phyloP scores from a whole-genome alignment of 306 rosid species.

The Cucumis hystrix region DNA sequence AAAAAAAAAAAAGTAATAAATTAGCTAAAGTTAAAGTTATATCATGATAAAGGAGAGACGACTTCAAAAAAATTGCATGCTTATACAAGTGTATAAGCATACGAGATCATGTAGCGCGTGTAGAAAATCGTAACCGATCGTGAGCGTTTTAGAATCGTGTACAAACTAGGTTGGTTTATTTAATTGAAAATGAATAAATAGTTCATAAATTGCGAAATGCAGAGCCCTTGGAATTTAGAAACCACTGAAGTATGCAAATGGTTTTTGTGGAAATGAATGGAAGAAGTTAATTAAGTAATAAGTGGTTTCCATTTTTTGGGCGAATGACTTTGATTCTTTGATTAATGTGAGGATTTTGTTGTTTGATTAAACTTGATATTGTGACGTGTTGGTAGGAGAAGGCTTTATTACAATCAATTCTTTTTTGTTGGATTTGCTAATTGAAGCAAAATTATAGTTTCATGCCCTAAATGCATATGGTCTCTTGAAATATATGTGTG shows the following conservation, averaged over 20 bases:
- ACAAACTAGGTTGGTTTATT: background rate
- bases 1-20: no score
- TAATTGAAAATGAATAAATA: background rate
- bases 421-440: background rate
- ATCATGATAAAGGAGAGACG: no score
- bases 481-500: background rate
- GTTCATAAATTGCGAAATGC: background rate
- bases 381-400: background rate
- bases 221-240: background rate
- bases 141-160: no score
- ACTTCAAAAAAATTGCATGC: no score
- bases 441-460: background rate
- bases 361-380: background rate
- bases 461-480: background rate
- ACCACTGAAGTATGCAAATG: background rate
- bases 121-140: no score
- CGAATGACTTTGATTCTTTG: background rate
- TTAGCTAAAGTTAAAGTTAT: no score
- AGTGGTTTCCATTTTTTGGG: slow-evolving; percentile 9
- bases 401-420: background rate
- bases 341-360: background rate
- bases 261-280: background rate
- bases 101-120: no score
- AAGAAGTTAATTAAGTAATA: background rate
- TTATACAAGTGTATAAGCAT: no score